Evolutionary conservation across 768 basidiomycete genomes (phyloP).

Genomic region (Collybia mongolica): DNA sequence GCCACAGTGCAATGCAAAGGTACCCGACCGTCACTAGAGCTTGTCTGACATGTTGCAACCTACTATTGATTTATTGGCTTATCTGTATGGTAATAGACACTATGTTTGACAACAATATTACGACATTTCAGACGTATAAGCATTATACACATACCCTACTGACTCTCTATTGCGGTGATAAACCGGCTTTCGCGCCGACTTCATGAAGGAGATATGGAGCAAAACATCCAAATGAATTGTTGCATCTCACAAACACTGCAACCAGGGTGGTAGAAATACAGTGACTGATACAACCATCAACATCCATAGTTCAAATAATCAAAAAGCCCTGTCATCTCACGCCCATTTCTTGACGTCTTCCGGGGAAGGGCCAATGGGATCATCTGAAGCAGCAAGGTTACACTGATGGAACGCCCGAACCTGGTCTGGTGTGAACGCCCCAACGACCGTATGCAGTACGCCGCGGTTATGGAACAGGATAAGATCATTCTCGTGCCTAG

Average conservation of each 20-base stretch:
- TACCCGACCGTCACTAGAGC: not conserved
- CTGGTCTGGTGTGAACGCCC: constrained; percentile 65
- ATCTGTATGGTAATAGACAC: no score
- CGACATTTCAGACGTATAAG: no score
- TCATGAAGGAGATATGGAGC: no score
- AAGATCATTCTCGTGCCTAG: constrained; percentile 58
- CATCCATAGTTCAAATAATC: not conserved
- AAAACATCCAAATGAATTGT: no score
- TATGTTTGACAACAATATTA: no score
- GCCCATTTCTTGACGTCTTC: constrained; percentile 68
- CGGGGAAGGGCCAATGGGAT: constrained; percentile 64
- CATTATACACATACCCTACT: no score
- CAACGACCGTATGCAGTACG: constrained; percentile 78
- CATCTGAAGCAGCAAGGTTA: constrained; percentile 80
- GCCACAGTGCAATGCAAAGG: not conserved
- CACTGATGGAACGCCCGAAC: constrained; percentile 83
- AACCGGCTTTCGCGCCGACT: no score
- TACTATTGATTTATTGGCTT: no score
- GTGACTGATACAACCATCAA: not conserved
- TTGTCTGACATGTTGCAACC: not conserved
- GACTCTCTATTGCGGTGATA: no score
- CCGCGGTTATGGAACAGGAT: constrained; percentile 88
- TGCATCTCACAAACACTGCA: no score
- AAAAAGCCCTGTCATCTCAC: constrained; percentile 13
- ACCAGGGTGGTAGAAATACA: not conserved